phyloP scores from a whole-genome alignment of 768 basidiomycete genomes.

The Mycena maculata region DNA sequence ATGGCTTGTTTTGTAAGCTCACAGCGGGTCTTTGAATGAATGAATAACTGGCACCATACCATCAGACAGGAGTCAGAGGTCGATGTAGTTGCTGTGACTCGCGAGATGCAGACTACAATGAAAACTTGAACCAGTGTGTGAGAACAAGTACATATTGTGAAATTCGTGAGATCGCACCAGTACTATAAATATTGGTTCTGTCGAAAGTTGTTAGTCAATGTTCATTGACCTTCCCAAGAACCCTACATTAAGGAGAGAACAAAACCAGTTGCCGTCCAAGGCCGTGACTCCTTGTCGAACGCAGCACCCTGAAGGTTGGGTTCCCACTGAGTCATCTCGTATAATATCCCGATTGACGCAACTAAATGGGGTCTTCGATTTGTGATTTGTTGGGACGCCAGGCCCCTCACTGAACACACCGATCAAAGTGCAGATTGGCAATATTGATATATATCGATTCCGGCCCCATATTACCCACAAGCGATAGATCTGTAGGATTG shows the following conservation, averaged over 20 bases:
- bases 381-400: too few species aligned
- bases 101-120: not conserved
- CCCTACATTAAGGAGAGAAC: not conserved
- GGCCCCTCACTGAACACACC: not conserved
- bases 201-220: not conserved
- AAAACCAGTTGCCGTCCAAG: not conserved
- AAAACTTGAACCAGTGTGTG: not conserved
- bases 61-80: not conserved
- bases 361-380: not conserved
- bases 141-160: not conserved
- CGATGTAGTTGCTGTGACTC: not conserved
- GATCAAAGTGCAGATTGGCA: conserved; percentile 7
- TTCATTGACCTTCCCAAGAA: too few species aligned
- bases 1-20: not conserved
- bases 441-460: not conserved
- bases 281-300: not conserved
- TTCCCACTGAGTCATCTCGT: not conserved
- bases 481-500: conserved; percentile 16
- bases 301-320: conserved; percentile 1
- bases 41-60: not conserved
- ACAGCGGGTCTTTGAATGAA: not conserved
- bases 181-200: conserved; percentile 19
- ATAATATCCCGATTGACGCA: not conserved
- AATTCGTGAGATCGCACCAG: not conserved
- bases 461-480: conserved; percentile 21